Base-by-base conservation (phyloP, 306 rosid species). In the Trifolium dubium region DNA sequence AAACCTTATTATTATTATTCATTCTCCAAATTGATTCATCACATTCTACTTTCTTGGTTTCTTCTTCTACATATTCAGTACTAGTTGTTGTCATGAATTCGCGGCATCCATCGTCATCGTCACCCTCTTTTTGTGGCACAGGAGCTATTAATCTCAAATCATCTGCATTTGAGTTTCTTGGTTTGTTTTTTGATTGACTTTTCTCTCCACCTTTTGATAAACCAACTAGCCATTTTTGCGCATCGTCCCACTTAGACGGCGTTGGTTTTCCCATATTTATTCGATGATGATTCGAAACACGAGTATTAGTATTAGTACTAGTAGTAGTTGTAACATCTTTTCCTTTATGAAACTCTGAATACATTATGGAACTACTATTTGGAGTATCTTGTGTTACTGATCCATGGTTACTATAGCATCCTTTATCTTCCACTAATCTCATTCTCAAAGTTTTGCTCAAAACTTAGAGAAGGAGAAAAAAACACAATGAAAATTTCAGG, bases 191-290 rank as follows among this genome's bases (percentile, higher is more conserved):
- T 46, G 93, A 83, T 13, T 88, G 96, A 56, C 58, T 83, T 77
- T 87, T 92, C 54, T 94, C 97, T 32, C 89, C 91, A 8, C 82
- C 98, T 85, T 89, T 88, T 29, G 99, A 92, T 76, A 95, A 81
- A 5, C 97, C 93, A 32, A 92, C 97, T 0, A 95, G 84, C 99
- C 99, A 95, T 71, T 95, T 95, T 58, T 95, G 99, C 49, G 99
- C 98, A 74, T 95, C 98, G 15, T 95, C 99, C 99, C 99, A 95
- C 76, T 95, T 92, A 29, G 99, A 92, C 0, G 99, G 97, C 4
- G 97, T 86, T 23, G 99, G 89, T 82, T 95, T 95, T 13, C 97
- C 96, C 54, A 86, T 71, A 34, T 81, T 80, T 53, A 87, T 83
- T 81, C 92, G 75, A 43, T 76, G 86, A 17, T 86, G 94, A 69